Conservation (phyloP, 1,284 basidiomycete genomes). For the Taiwanofungus camphoratus region DNA sequence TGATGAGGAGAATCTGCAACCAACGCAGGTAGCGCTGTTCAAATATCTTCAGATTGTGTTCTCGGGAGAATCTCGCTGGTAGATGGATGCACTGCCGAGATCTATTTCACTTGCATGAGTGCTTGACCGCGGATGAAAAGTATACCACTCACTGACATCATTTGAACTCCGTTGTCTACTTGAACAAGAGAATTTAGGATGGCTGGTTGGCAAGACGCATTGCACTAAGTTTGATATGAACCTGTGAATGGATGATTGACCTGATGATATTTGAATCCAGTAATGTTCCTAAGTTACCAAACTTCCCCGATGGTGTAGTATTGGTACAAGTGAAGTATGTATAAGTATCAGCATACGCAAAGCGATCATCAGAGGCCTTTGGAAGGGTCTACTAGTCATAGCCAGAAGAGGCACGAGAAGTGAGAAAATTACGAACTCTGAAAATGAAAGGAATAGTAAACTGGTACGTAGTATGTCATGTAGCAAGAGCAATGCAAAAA, state of each 20-base stretch:
- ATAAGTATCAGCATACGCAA: constrained; percentile 21
- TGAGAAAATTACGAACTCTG: constrained; percentile 13
- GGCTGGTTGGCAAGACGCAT: neutral
- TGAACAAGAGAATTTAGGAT: neutral
- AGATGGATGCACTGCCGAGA: too few relatives aligned
- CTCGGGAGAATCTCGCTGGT: too few relatives aligned
- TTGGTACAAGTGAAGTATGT: constrained; percentile 20
- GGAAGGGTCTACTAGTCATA: constrained; percentile 13
- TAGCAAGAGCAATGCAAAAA: constrained; percentile 7
- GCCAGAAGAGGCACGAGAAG: constrained; percentile 12
- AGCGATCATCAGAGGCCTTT: constrained; percentile 13
- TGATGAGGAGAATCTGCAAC: too few relatives aligned
- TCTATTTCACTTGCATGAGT: too few relatives aligned
- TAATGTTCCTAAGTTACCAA: neutral
- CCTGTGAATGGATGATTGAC: neutral
- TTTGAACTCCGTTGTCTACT: neutral
- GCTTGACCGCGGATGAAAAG: neutral
- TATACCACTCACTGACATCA: neutral
- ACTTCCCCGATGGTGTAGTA: constrained; percentile 21
- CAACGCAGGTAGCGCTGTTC: too few relatives aligned
- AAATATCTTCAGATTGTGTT: too few relatives aligned
- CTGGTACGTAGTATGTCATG: constrained; percentile 15
- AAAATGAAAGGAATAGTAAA: constrained; percentile 11
- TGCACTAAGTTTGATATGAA: neutral
- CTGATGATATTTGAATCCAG: too few relatives aligned